Evolutionary conservation across 345 rosid species (phyloP).

Genomic region (Rhizophora mangle): DNA sequence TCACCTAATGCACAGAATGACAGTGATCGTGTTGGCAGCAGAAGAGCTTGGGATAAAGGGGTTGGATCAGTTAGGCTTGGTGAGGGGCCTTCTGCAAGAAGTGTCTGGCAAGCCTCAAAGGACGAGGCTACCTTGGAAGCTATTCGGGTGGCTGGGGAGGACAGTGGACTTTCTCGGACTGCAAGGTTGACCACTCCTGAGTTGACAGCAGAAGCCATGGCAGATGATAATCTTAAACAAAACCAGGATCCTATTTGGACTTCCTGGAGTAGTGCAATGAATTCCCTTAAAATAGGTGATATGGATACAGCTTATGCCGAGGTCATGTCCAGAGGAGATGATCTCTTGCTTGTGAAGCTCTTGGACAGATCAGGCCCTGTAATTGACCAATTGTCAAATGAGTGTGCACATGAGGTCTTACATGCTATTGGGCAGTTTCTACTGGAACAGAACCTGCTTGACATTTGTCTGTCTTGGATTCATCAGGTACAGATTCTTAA

Average conservation of each 20-base stretch:
- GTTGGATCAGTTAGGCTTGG: slow-evolving; percentile 72
- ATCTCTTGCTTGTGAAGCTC: slow-evolving; percentile 83
- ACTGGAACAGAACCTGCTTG: slow-evolving; percentile 71
- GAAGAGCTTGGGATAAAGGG: slow-evolving; percentile 88
- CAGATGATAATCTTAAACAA: slow-evolving; percentile 61
- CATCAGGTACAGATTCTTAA: slow-evolving; percentile 63
- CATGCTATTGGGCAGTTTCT: slow-evolving; percentile 74
- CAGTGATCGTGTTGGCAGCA: slow-evolving; percentile 58
- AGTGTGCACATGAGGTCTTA: slow-evolving; percentile 69
- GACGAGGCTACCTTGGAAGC: slow-evolving; percentile 99
- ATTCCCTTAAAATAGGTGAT: slow-evolving; percentile 85
- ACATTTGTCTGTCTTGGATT: slow-evolving; percentile 89
- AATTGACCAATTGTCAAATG: slow-evolving; percentile 79
- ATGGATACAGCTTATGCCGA: slow-evolving; percentile 86
- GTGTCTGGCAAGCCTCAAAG: slow-evolving; percentile 99
- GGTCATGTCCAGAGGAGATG: slow-evolving; percentile 73
- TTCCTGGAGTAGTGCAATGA: slow-evolving; percentile 94
- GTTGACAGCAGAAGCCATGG: slow-evolving; percentile 75
- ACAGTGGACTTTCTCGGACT: slow-evolving; percentile 53
- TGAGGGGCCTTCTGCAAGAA: slow-evolving; percentile 98
- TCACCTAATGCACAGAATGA: slow-evolving; percentile 76
- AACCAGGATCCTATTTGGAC: slow-evolving; percentile 82
- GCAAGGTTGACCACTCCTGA: slow-evolving; percentile 71
- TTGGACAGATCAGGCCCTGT: slow-evolving; percentile 94
- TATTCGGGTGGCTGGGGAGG: slow-evolving; percentile 98